These are phyloP conservation scores for Botrytis pseudocinerea DNA, from an alignment of 2,329 filamentous ascomycete species.

Conservation along the genomic window DNA sequence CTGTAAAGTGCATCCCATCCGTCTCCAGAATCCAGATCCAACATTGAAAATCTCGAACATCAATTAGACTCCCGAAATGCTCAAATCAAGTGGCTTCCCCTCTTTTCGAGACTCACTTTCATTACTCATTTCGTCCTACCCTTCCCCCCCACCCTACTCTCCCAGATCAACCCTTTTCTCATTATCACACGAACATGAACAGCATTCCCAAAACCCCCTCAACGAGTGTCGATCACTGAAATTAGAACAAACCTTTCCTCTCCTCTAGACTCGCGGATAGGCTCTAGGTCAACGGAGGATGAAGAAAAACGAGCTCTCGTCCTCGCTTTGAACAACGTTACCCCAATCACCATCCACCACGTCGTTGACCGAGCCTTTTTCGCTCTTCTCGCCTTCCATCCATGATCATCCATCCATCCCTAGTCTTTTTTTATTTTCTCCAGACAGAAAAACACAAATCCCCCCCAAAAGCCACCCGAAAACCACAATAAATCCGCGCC, in stretches of 20 bases:
- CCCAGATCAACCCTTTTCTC: neutral
- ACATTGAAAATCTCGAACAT: neutral
- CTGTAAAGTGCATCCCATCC: neutral
- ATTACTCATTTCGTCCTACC: neutral
- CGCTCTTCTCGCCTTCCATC: neutral
- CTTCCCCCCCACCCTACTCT: neutral
- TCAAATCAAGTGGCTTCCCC: constrained; percentile 3
- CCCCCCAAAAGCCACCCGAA: neutral
- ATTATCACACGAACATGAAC: neutral
- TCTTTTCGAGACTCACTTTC: neutral
- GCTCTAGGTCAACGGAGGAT: constrained; percentile 5
- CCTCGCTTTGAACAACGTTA: constrained; percentile 29
- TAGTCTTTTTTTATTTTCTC: constrained; percentile 9
- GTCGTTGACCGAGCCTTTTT: constrained; percentile 30
- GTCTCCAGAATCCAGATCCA: neutral
- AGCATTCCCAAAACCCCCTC: neutral
- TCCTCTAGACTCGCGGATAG: neutral
- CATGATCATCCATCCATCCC: neutral
- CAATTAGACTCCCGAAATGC: neutral
- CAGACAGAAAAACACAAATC: neutral
- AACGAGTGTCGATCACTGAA: neutral
- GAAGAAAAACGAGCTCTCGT: neutral
- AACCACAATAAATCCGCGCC: neutral
- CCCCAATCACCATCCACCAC: constrained; percentile 40
- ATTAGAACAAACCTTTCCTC: neutral